These are phyloP conservation scores for Aureobasidium leucospermi DNA, from an alignment of 2,329 filamentous ascomycete species.

Conservation along the genomic window DNA sequence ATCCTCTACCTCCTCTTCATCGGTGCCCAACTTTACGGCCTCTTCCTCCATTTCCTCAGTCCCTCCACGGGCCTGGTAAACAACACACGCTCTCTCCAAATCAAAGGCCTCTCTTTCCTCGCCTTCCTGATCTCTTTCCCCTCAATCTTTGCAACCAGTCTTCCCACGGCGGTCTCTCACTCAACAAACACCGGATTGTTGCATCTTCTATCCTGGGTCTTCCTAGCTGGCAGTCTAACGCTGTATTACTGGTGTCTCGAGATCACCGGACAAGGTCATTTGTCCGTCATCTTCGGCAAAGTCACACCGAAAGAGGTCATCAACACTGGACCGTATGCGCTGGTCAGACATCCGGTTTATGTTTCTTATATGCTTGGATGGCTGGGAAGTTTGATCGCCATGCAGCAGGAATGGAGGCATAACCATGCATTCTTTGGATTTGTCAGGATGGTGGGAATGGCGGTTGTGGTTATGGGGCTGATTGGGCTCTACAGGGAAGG, in stretches of 20 bases:
- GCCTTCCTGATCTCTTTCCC: not conserved
- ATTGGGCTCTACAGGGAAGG: conserved; percentile 7
- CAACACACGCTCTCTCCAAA: not conserved
- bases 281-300: conserved; percentile 9
- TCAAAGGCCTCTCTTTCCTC: conserved; percentile 1
- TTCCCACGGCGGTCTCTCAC: not conserved
- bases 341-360: conserved; percentile 9
- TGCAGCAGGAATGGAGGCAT: conserved; percentile 2
- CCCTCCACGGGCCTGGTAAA: conserved; percentile 2
- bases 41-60: conserved; percentile 9
- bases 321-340: conserved; percentile 8
- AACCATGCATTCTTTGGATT: not conserved
- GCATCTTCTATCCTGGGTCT: not conserved
- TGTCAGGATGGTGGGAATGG: not conserved
- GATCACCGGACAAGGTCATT: not conserved
- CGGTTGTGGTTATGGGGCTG: not conserved
- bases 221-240: not conserved
- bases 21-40: conserved; percentile 1
- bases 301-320: conserved; percentile 4
- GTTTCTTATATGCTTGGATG: not conserved
- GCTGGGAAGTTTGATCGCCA: not conserved
- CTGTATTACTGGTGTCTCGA: not conserved
- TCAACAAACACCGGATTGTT: not conserved
- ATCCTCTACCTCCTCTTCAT: conserved; percentile 12
- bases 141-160: conserved; percentile 4